These are phyloP conservation scores for Stephania japonica DNA, from an alignment of 164 flowering plant species.

Conservation along the genomic window DNA sequence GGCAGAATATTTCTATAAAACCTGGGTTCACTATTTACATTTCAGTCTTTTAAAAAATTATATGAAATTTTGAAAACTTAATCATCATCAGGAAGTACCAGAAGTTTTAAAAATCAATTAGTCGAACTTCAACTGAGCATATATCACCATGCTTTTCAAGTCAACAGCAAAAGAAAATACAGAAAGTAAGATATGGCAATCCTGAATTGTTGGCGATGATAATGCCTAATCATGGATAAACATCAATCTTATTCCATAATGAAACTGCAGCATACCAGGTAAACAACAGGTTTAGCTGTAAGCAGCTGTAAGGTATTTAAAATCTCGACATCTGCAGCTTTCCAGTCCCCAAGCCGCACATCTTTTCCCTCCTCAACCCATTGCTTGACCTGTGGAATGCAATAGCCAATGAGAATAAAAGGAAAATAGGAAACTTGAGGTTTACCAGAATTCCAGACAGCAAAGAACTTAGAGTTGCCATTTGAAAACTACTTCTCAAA, in stretches of 20 bases:
- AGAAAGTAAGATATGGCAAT: neutral
- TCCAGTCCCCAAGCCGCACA: conserved; percentile 94
- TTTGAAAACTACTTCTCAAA: too few relatives aligned
- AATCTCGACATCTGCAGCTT: conserved; percentile 89
- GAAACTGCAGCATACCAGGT: conserved; percentile 58
- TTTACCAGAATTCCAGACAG: too few relatives aligned
- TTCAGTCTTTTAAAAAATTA: too few relatives aligned
- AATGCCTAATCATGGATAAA: neutral
- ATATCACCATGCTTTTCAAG: neutral
- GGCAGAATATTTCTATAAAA: too few relatives aligned
- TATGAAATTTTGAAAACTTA: too few relatives aligned
- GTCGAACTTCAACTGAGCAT: neutral
- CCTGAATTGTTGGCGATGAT: neutral
- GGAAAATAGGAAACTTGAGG: neutral
- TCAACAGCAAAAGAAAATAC: neutral
- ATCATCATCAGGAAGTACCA: too few relatives aligned
- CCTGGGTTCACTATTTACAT: too few relatives aligned
- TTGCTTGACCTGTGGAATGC: conserved; percentile 54
- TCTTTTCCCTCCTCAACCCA: conserved; percentile 80
- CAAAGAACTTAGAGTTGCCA: too few relatives aligned
- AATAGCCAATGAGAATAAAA: neutral
- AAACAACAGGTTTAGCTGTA: conserved; percentile 96
- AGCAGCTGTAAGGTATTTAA: conserved; percentile 92
- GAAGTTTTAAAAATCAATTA: too few relatives aligned
- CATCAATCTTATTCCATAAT: neutral